Evolutionary conservation across 2,329 filamentous ascomycete species (phyloP), one percentile per base, ranked within the genome.

Genomic region (Sporothrix sp.): DNA sequence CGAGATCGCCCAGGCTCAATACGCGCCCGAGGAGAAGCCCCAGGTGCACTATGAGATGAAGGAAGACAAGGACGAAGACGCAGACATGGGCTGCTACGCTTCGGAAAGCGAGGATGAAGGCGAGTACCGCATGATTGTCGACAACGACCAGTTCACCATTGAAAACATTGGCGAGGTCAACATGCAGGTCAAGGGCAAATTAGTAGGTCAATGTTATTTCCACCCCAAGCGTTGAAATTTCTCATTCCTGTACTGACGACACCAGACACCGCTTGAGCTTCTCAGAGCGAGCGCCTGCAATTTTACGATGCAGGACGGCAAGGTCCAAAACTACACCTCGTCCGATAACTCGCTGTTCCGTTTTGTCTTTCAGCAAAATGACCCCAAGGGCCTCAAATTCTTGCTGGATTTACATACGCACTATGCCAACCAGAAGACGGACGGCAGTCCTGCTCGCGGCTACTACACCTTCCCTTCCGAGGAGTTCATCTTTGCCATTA

Each of bases 141-240:
- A 84, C 57, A 75, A 83, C 57, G 77, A 83, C 11, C 71, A 75
- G 32, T 87, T 85, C 62, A 93, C 87, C 0, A 76, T 91, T 48
- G 84, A 93, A 14, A 80, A 87, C 57, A 73, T 93, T 52, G 84
- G 84, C 0, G 76, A 86, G 56, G 71, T 85, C 4, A 78, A 78
- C 0, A 81, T 76, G 60, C 73, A 83, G 50, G 83, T 88, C 52
- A 81, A 85, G 61, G 85, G 84, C 51, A 66, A 71, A 14, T 66
- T 74, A 7, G 47, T 51, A 46, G 11, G 51, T 44, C 16, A 16
- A 7, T 21, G 27, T 28, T 25, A 13, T 14, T 27, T 32, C 5
- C 14, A 23, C 18, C 6, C 20, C 10, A 7, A 37, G 25, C n/a
- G 4, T 14, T 16, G 9, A 9, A 4, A 23, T 36, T 30, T 30